Conservation (phyloP, 805 yeast species). For the Lipomyces mesembrius region DNA sequence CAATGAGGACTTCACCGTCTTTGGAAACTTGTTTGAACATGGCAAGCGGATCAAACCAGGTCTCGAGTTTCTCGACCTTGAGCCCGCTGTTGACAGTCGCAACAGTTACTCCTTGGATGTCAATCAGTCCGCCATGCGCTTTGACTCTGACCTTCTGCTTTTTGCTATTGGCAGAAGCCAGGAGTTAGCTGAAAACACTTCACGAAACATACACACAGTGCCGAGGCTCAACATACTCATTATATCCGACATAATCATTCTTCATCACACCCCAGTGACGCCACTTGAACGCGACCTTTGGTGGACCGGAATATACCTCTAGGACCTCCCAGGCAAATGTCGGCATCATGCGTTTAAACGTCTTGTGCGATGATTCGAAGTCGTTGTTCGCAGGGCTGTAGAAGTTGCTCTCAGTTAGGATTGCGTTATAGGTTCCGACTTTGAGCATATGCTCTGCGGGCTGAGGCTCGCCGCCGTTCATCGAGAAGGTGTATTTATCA, state of each 20-base stretch:
- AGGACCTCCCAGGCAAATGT: not conserved
- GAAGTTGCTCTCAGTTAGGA: not conserved
- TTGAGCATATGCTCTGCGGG: not conserved
- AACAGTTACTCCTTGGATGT: not conserved
- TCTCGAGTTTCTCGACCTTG: not conserved
- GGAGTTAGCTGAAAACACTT: too few species aligned
- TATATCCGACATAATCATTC: not conserved
- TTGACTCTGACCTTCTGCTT: not conserved
- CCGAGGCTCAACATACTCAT: not conserved
- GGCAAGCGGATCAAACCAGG: not conserved
- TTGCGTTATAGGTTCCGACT: not conserved
- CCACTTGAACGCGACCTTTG: not conserved
- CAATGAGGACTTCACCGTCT: not conserved
- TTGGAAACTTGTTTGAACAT: not conserved
- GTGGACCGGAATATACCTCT: not conserved
- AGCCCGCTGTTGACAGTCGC: not conserved
- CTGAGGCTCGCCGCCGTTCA: not conserved
- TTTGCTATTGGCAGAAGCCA: not conserved
- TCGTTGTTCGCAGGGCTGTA: not conserved
- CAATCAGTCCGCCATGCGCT: not conserved
- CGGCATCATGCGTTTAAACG: not conserved
- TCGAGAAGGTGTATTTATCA: not conserved
- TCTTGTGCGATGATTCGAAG: not conserved
- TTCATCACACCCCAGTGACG: not conserved
- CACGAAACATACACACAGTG: too few species aligned